These are phyloP conservation scores for Volvariella volvacea DNA, from an alignment of 1,284 basidiomycete genomes.

Conservation along the genomic window DNA sequence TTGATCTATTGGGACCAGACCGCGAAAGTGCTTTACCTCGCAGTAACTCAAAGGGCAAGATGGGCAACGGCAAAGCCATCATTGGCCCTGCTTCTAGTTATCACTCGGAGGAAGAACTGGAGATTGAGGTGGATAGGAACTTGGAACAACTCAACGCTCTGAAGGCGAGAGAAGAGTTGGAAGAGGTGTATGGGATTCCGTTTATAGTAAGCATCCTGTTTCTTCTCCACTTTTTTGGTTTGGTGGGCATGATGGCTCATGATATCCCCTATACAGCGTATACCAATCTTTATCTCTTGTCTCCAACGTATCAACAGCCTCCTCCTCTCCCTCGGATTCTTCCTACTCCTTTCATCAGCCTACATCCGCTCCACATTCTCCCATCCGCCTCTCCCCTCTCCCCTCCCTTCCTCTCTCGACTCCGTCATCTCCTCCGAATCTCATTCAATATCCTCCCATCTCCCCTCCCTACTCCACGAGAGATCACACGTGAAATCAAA, in stretches of 20 bases:
- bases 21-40: no score
- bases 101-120: conserved; percentile 16
- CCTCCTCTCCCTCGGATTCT: conserved; percentile 59
- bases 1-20: no score
- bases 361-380: conserved; percentile 43
- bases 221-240: neutral
- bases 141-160: conserved; percentile 55
- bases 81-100: no score
- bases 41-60: no score
- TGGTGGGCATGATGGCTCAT: conserved; percentile 2
- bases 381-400: conserved; percentile 12
- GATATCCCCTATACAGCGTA: conserved; percentile 36
- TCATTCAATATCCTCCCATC: conserved; percentile 6
- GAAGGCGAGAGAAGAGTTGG: conserved; percentile 63
- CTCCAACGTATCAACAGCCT: conserved; percentile 68
- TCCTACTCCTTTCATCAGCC: conserved; percentile 54
- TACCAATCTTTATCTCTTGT: conserved; percentile 70
- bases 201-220: conserved; percentile 53
- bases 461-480: conserved; percentile 12
- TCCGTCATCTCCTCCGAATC: conserved; percentile 5
- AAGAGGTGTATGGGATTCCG: conserved; percentile 68
- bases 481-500: conserved; percentile 17
- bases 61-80: no score
- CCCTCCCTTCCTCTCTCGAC: conserved; percentile 3
- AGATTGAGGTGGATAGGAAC: conserved; percentile 49